Evolutionary conservation across 192 early-diverging fungal species (phyloP), one percentile per base, ranked within the genome.

Genomic region (Chytriomyces sp.): DNA sequence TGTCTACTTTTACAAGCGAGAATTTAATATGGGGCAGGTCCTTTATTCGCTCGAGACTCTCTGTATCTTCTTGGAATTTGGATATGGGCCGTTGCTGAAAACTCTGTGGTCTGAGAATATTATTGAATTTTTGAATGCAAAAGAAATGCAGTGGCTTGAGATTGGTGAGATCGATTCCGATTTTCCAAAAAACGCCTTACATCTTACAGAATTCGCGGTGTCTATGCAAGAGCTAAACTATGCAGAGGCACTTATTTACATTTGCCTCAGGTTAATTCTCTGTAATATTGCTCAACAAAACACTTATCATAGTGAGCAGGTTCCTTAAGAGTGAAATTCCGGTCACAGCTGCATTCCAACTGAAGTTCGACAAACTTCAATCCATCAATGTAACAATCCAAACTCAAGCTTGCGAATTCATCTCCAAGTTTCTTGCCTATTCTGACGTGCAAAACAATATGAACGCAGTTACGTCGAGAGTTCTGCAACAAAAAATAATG

Each of bases 1-100:
- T 3, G 72, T 87, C 31, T 80, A 82, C 62, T 65, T 80, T 30
- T 92, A 90, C 59, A 54, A 78, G 52, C 77, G 82, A 8, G 77
- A 85, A 4, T 91, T 92, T 75, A 89, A 92, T 60, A 82, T 79
- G 52, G 92, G 78, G 2, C 87, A 89, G 75, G 83, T 91, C 1
- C 80, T 86, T 32, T 92, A 93, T 58, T 82, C 86, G 19, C 80
- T 90, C 56, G 81, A 82, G 25, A 87, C 85, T 0, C 62, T 92
- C 32, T 54, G 75, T 7, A 78, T 73, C 0, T 67, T 91, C 0
- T 72, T 88, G 44, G 62, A 68, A 6, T 86, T 89, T 65, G 89
- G 88, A 28, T 84, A 86, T 6, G 40, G 77, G 26, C 78, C 77
- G 26, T 84, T 89, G 25, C 53, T 90, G 37, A 72, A 81, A 39